Evolutionary conservation across 495 filamentous ascomycete genomes (phyloP).

Genomic region (Arthonia radiata): DNA sequence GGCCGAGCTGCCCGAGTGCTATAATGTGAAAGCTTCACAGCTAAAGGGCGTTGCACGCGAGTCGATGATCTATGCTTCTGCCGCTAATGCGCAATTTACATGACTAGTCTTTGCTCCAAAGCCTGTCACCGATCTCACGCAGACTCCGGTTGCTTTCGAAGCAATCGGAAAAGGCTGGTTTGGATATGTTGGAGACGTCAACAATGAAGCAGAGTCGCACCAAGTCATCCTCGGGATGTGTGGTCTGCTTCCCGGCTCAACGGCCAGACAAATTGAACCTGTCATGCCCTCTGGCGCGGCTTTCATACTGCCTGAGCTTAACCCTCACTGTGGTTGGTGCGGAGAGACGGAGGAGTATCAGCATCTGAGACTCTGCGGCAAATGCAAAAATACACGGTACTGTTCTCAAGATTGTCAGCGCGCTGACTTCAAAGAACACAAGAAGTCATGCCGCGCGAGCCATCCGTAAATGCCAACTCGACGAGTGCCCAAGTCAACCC

Average conservation of each 20-base stretch:
- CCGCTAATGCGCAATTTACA: conserved; percentile 5
- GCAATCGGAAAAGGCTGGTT: conserved; percentile 16
- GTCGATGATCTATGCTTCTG: conserved; percentile 14
- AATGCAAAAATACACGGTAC: conserved; percentile 6
- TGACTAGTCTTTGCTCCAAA: conserved; percentile 9
- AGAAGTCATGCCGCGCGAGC: too few relatives aligned
- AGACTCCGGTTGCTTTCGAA: conserved; percentile 14
- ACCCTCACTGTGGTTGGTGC: conserved; percentile 11
- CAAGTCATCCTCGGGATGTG: conserved; percentile 18
- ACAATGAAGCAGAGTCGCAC: conserved; percentile 15
- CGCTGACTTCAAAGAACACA: too few relatives aligned
- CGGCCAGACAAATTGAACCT: too few relatives aligned
- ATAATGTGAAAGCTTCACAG: conserved; percentile 21
- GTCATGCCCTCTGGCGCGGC: conserved; percentile 5
- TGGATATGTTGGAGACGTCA: conserved; percentile 24
- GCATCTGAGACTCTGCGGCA: conserved; percentile 9
- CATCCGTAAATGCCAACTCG: too few relatives aligned
- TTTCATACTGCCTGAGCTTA: conserved; percentile 6
- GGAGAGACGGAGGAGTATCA: conserved; percentile 6
- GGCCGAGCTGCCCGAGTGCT: conserved; percentile 11
- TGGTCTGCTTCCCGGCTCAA: too few relatives aligned
- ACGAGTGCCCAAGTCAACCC: too few relatives aligned
- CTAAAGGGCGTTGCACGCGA: conserved; percentile 10
- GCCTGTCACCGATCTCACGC: conserved; percentile 8
- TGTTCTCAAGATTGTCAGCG: conserved; percentile 6